A percentile compares a stretch with the other conserved stretches of the same genome.
Evolutionary conservation across 352 stramenopile genomes (phyloP).

Genomic region (Globisporangium radiosum): DNA sequence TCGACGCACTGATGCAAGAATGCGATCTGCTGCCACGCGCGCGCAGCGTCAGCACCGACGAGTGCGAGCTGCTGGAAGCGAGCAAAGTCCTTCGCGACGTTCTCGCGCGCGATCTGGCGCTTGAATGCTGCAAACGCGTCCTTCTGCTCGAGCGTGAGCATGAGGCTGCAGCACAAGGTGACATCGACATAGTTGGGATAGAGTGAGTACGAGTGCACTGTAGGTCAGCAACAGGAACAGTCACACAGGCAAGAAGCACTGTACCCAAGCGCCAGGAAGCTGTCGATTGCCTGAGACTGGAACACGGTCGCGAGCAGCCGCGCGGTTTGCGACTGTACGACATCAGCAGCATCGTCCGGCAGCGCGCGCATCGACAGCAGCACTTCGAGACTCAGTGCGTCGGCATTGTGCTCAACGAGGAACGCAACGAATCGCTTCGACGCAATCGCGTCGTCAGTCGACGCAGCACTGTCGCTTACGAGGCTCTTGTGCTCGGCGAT

Average conservation of each 20-base stretch:
- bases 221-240: too few species aligned
- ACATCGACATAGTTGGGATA: background rate
- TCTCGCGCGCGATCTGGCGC: constrained; percentile 72
- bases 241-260: background rate
- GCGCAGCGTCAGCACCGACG: constrained; percentile 63
- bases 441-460: constrained; percentile 28
- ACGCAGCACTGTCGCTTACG: background rate
- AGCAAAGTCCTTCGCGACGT: constrained; percentile 76
- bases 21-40: constrained; percentile 72
- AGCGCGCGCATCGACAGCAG: constrained; percentile 56
- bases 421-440: constrained; percentile 68
- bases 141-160: constrained; percentile 73
- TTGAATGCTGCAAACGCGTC: constrained; percentile 66
- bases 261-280: constrained; percentile 55
- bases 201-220: background rate
- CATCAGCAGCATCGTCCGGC: constrained; percentile 37
- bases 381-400: constrained; percentile 57
- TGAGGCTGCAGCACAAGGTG: constrained; percentile 27
- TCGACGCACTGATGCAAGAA: constrained; percentile 80
- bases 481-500: constrained; percentile 49
- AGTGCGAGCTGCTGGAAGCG: constrained; percentile 71
- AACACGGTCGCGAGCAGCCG: constrained; percentile 66
- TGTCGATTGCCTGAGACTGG: constrained; percentile 68
- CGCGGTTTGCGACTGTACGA: constrained; percentile 40
- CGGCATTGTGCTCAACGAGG: constrained; percentile 53